Evolutionary conservation across 306 rosid species (phyloP).

Genomic region (Vigna reflexopilosa): DNA sequence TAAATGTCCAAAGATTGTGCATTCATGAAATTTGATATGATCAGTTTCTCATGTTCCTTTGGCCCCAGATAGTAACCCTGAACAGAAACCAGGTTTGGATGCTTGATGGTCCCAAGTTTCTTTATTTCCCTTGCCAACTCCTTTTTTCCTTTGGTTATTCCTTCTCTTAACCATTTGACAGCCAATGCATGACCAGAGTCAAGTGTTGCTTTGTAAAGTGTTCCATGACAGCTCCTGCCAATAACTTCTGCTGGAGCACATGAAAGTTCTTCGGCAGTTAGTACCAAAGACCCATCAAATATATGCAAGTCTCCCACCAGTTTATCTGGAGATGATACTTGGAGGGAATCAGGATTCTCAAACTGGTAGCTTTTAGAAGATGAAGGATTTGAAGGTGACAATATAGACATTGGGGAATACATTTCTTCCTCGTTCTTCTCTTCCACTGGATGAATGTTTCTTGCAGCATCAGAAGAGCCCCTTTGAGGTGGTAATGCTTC

Average conservation of each 20-base stretch:
- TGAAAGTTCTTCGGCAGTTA: slow-evolving; percentile 84
- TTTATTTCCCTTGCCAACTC: slow-evolving; percentile 77
- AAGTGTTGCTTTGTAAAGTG: slow-evolving; percentile 75
- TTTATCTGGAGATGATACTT: slow-evolving; percentile 65
- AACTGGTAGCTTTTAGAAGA: slow-evolving; percentile 61
- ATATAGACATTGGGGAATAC: slow-evolving; percentile 60
- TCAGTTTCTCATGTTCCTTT: slow-evolving; percentile 72
- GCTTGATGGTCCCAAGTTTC: slow-evolving; percentile 83
- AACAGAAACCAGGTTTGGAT: slow-evolving; percentile 72
- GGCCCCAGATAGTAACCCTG: slow-evolving; percentile 82
- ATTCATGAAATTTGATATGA: slow-evolving; percentile 69
- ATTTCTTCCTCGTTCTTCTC: slow-evolving; percentile 54
- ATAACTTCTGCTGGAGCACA: slow-evolving; percentile 75
- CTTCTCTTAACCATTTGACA: slow-evolving; percentile 79
- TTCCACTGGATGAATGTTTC: slow-evolving; percentile 42
- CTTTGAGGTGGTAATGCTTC: slow-evolving; percentile 51
- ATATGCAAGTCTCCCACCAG: slow-evolving; percentile 69
- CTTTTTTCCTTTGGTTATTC: slow-evolving; percentile 80
- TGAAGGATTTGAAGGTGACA: slow-evolving; percentile 66
- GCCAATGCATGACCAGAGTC: slow-evolving; percentile 70
- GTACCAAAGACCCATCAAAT: slow-evolving; percentile 65
- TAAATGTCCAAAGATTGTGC: slow-evolving; percentile 70
- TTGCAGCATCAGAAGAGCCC: slow-evolving; percentile 39
- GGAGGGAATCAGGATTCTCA: slow-evolving; percentile 54
- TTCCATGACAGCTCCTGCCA: slow-evolving; percentile 86